Evolutionary conservation across 805 yeast genomes (phyloP).

Genomic region (Lachancea sp.): DNA sequence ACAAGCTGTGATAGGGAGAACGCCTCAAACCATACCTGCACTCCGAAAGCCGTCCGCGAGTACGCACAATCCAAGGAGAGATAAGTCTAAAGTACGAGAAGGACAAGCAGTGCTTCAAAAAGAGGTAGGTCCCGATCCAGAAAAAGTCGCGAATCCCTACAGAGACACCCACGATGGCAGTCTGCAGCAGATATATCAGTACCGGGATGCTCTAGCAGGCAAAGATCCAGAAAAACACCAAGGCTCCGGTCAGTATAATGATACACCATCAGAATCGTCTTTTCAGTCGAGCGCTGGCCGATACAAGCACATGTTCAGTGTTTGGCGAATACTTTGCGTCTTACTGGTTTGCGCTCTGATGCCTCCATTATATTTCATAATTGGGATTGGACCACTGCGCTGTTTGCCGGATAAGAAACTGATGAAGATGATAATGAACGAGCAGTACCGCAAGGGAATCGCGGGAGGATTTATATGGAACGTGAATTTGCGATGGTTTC

Average conservation of each 20-base stretch:
- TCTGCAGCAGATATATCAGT: constrained; percentile 7
- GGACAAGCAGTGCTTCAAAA: background rate
- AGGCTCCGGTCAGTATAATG: constrained; percentile 20
- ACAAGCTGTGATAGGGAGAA: background rate
- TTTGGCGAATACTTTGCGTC: constrained; percentile 15
- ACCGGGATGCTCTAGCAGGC: constrained; percentile 1
- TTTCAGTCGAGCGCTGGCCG: constrained; percentile 17
- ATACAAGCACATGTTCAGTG: constrained; percentile 23
- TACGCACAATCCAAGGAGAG: background rate
- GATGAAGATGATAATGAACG: constrained; percentile 24
- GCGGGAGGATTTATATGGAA: constrained; percentile 30
- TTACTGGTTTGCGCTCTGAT: constrained; percentile 17
- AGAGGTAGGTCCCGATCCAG: background rate
- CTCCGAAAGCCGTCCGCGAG: constrained; percentile 10
- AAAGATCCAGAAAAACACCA: constrained; percentile 2
- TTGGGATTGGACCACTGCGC: constrained; percentile 18
- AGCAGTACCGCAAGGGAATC: constrained; percentile 21
- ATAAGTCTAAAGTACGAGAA: background rate
- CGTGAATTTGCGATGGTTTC: constrained; percentile 24
- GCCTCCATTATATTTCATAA: constrained; percentile 29
- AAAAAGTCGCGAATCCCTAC: background rate
- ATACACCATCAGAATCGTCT: constrained; percentile 20
- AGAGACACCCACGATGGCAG: background rate
- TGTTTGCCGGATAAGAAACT: constrained; percentile 22
- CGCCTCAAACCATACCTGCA: constrained; percentile 8